Conservation (phyloP, 495 filamentous ascomycete species). For the Penicillium roqueforti region DNA sequence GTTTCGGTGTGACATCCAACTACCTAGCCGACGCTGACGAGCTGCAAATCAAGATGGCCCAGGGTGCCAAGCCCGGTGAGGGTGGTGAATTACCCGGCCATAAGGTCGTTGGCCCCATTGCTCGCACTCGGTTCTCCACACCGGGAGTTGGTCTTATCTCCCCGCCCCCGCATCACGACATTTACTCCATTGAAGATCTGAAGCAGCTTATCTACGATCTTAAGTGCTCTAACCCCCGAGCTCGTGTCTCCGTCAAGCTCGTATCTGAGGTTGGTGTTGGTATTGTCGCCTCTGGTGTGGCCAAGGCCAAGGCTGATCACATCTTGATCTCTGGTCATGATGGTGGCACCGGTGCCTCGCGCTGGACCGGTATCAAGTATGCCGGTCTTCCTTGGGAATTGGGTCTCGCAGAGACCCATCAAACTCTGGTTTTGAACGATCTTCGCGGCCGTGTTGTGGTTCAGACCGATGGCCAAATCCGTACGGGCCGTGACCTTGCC, state of each 20-base stretch:
- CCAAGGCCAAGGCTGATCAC: constrained; percentile 97
- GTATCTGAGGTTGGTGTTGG: constrained; percentile 98
- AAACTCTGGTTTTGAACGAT: constrained; percentile 98
- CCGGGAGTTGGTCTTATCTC: constrained; percentile 97
- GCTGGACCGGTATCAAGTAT: constrained; percentile 99
- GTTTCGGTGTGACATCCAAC: constrained; percentile 96
- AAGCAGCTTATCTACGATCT: constrained; percentile 99
- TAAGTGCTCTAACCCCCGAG: constrained; percentile 93
- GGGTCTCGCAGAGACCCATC: constrained; percentile 96
- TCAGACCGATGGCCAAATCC: constrained; percentile 94
- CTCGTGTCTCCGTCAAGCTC: constrained; percentile 96
- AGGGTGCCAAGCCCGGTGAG: constrained; percentile 98
- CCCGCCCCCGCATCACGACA: constrained; percentile 98
- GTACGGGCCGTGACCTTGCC: constrained; percentile 92
- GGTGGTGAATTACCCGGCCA: constrained; percentile 97
- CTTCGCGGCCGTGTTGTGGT: constrained; percentile 94
- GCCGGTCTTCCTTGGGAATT: constrained; percentile 98
- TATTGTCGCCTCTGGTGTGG: constrained; percentile 97
- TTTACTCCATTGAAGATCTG: constrained; percentile 98
- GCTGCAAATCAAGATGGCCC: constrained; percentile 99
- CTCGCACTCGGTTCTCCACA: constrained; percentile 95
- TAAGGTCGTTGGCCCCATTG: constrained; percentile 97
- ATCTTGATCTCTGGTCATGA: constrained; percentile 98
- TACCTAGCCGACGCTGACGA: constrained; percentile 99
- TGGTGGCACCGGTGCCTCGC: constrained; percentile 94